Conservation (phyloP, 768 basidiomycete genomes). For the Lyophyllum atratum region DNA sequence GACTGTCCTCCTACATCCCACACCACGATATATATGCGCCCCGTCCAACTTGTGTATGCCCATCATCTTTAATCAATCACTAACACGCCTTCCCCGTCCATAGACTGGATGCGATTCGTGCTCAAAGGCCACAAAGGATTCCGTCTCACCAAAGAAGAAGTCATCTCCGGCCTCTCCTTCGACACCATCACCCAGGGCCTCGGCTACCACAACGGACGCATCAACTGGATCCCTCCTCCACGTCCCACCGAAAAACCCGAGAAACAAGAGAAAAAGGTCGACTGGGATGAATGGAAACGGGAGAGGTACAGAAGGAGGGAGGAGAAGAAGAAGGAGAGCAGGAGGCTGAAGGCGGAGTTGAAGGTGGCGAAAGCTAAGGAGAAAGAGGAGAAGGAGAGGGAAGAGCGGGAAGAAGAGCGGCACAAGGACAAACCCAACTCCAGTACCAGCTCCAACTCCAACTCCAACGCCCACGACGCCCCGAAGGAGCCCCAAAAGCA, state of each 20-base stretch:
- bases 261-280: background rate
- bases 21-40: too few species aligned
- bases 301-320: background rate
- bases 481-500: too few species aligned
- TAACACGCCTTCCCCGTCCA: background rate
- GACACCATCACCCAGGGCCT: background rate
- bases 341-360: background rate
- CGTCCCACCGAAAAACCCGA: too few species aligned
- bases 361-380: background rate
- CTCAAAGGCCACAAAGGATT: conserved; percentile 45
- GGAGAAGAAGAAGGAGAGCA: background rate
- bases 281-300: background rate
- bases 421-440: background rate
- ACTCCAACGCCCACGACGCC: too few species aligned
- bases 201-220: background rate
- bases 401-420: background rate
- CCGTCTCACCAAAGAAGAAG: conserved; percentile 35
- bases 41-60: too few species aligned
- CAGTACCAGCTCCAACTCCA: too few species aligned
- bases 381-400: background rate
- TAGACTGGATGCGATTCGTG: conserved; percentile 42
- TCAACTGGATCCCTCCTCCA: conserved; percentile 1
- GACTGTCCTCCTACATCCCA: background rate
- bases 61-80: too few species aligned
- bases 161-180: background rate